Evolutionary conservation across 192 early-diverging fungal genomes (phyloP), one percentile per base, ranked within the genome.

Genomic region (Podila clonocystis): DNA sequence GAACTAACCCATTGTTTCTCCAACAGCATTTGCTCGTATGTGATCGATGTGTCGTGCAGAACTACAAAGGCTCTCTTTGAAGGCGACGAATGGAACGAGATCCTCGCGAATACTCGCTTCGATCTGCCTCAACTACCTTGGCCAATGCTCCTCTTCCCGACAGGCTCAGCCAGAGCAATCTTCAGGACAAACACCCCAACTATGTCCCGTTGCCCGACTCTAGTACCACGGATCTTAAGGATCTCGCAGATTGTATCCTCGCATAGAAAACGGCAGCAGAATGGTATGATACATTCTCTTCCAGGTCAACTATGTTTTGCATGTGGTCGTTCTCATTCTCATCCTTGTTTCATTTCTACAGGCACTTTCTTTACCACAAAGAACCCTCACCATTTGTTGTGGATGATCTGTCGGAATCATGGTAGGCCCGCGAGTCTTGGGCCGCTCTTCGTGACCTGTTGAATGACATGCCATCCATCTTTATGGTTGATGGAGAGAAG

Each of bases 361-460:
- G 60, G 60, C 28, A 62, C 31, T 62, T 62, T 33, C 60, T 62
- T 33, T 62, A 62, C 11, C 60, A 62, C 31, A 62, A 62, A 33
- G 60, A 62, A 3, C 60, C 60, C 30, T 62, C 60, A 19, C 31
- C 60, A 8, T 62, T 62, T 11, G 31, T 33, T 33, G 9, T 62
- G 6, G 60, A 62, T 12, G 60, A 62, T 62, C 60, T 62, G 28
- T 59, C 58, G 58, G 60, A 62, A 34, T 62, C 60, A 62, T 62
- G 60, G 60, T 62, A 31, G 60, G 60, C 60, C 9, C 60, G 60
- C 33, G 30, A 62, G 33, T 62, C 31, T 3, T 62, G 60, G 60
- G 60, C 60, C 28, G 60, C 33, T 2, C 60, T 62, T 33, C 31
- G 34, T 31, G 60, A 62, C 60, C 31, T 62, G 9, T 33, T 62